Conservation (phyloP, 169 alveolate species). For the Ichthyophthirius multifiliis region DNA sequence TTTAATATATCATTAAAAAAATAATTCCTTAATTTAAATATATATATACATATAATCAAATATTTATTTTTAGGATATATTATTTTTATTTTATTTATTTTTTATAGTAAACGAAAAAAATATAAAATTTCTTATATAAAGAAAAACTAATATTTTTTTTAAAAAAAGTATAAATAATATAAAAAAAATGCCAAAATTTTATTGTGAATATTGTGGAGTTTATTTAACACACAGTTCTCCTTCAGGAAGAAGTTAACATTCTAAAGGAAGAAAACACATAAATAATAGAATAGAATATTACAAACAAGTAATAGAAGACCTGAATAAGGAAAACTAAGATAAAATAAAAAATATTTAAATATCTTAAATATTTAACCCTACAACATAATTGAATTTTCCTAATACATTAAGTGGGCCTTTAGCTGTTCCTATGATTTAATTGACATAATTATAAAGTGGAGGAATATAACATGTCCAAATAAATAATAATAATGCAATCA, state of each 20-base stretch:
- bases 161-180: too few relatives aligned
- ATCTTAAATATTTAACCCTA: background rate
- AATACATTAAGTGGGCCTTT: background rate
- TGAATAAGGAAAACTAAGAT: slow-evolving; percentile 30
- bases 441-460: too few relatives aligned
- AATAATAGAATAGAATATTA: slow-evolving; percentile 97
- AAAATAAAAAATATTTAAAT: slow-evolving; percentile 26
- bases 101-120: too few relatives aligned
- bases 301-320: slow-evolving; percentile 74
- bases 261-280: slow-evolving; percentile 97
- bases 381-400: background rate
- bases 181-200: slow-evolving; percentile 96
- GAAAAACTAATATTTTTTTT: too few relatives aligned
- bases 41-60: too few relatives aligned
- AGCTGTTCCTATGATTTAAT: background rate
- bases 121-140: too few relatives aligned
- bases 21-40: too few relatives aligned
- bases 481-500: too few relatives aligned
- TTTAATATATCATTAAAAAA: too few relatives aligned
- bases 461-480: background rate
- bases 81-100: too few relatives aligned
- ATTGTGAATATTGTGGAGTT: slow-evolving; percentile 99
- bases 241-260: slow-evolving; percentile 98
- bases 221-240: slow-evolving; percentile 98
- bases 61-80: too few relatives aligned